These are phyloP conservation scores for Ambrosia artemisiifolia DNA, from an alignment of 129 eudicot species.

Conservation along the genomic window DNA sequence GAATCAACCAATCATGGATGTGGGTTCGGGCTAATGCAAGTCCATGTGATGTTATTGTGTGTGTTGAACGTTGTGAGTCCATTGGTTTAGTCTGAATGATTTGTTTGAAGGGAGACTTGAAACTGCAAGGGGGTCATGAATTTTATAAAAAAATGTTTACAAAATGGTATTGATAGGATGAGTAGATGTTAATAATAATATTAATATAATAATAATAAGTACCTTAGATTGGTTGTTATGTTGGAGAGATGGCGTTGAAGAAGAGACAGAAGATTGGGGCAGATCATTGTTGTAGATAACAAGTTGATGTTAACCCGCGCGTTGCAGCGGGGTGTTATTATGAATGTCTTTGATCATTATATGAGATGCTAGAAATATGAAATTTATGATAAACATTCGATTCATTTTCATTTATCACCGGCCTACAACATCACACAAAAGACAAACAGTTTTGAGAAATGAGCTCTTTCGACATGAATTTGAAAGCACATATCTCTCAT, in stretches of 20 bases:
- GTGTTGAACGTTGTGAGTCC: slow-evolving; percentile 37
- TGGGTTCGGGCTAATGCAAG: slow-evolving; percentile 58
- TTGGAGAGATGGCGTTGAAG: neutral
- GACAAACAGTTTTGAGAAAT: too few species aligned
- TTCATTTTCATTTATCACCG: too few species aligned
- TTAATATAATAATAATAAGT: neutral
- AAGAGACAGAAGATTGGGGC: neutral
- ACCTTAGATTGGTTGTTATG: neutral
- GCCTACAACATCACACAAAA: too few species aligned
- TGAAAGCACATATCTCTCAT: too few species aligned
- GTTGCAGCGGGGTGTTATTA: too few species aligned
- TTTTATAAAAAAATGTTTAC: neutral
- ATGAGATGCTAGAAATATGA: too few species aligned
- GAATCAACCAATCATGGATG: slow-evolving; percentile 76
- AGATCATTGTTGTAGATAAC: neutral
- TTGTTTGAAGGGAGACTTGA: neutral
- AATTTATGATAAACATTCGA: too few species aligned
- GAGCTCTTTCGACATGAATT: too few species aligned
- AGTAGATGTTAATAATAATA: too few species aligned
- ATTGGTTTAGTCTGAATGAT: slow-evolving; percentile 42
- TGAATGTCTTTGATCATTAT: too few species aligned
- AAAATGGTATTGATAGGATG: too few species aligned
- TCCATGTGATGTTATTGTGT: slow-evolving; percentile 73
- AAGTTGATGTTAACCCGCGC: neutral
- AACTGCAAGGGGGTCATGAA: neutral